Conservation (phyloP, 257 asterid species). For the Scutellaria baicalensis region DNA sequence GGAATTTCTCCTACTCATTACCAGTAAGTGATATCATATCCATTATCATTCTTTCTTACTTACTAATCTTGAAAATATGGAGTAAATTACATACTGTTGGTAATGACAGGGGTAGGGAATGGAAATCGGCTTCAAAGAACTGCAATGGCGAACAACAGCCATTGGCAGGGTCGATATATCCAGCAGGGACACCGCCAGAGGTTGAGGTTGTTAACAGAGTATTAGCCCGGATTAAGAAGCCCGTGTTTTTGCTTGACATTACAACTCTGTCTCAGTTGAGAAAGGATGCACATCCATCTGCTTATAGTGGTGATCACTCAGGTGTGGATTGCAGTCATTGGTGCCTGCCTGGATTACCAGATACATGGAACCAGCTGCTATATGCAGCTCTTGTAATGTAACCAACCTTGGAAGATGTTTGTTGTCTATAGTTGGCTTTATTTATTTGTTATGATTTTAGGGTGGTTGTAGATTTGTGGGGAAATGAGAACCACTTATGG, state of each 20-base stretch:
- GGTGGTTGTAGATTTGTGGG: slow-evolving; percentile 8
- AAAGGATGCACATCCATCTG: slow-evolving; percentile 75
- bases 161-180: slow-evolving; percentile 46
- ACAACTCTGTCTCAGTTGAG: slow-evolving; percentile 66
- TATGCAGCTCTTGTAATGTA: slow-evolving; percentile 58
- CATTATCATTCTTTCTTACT: background rate
- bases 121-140: slow-evolving; percentile 38
- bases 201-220: slow-evolving; percentile 45
- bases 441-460: background rate
- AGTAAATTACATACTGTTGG: background rate
- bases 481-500: slow-evolving; percentile 6
- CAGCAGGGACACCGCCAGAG: slow-evolving; percentile 50
- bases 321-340: slow-evolving; percentile 79
- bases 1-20: slow-evolving; percentile 69
- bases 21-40: slow-evolving; percentile 28
- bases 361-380: slow-evolving; percentile 75
- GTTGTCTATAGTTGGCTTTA: slow-evolving; percentile 8
- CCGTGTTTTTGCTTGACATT: slow-evolving; percentile 48
- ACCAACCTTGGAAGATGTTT: background rate
- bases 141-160: slow-evolving; percentile 60
- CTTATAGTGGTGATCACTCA: slow-evolving; percentile 41
- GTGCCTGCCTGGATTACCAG: slow-evolving; percentile 87
- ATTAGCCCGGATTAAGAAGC: slow-evolving; percentile 34
- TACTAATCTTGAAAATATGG: background rate
- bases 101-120: slow-evolving; percentile 49